Base-by-base conservation (phyloP, 768 basidiomycete genomes). In the Boletus vinaceobasis region DNA sequence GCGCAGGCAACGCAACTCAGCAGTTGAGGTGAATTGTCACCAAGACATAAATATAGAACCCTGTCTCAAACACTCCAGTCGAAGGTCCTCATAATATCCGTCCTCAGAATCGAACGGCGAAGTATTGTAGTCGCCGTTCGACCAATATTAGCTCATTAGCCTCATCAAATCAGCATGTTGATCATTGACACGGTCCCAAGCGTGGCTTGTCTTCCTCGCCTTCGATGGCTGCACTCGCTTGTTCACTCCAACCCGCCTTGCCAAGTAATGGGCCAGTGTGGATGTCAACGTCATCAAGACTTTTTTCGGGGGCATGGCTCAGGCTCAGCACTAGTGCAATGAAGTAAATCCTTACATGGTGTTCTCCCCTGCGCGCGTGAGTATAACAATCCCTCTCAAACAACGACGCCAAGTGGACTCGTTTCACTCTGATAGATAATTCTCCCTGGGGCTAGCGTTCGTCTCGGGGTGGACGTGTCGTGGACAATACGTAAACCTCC, bases 81-180 rank as follows among this genome's bases (percentile, higher is more conserved):
- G 35, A 52, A 52, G 26, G 9, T 36, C 9, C 19, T 38, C 5
- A 43, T 46, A 45, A 49, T 44, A 7, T 48, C 51, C 47, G 33
- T 27, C 23, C 21, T 37, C 19, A 10, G 26, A 35, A 35, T 49
- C 32, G 17, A 33, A 36, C 38, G 21, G 32, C 48, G 27, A 37
- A 11, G 15, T 21, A n/a, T n/a, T n/a, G n/a, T n/a, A n/a, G 26
- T 48, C 26, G 32, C 48, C 38, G 37, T 36, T 36, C 15, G 21
- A 31, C 17, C 42, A 33, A 21, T 32, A 33, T 56, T 45, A 47
- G 32, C 26, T 33, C 37, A 48, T 31, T 39, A 29, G 39, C 39
- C 45, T 48, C 53, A 11, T 48, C 46, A 26, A 55, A 32, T 21
- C 38, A 40, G 46, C 45, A 48, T 42, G 55, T 19, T 43, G 42